These are phyloP conservation scores for Aspergillus campestris DNA, from an alignment of 495 filamentous ascomycete species.

Conservation along the genomic window DNA sequence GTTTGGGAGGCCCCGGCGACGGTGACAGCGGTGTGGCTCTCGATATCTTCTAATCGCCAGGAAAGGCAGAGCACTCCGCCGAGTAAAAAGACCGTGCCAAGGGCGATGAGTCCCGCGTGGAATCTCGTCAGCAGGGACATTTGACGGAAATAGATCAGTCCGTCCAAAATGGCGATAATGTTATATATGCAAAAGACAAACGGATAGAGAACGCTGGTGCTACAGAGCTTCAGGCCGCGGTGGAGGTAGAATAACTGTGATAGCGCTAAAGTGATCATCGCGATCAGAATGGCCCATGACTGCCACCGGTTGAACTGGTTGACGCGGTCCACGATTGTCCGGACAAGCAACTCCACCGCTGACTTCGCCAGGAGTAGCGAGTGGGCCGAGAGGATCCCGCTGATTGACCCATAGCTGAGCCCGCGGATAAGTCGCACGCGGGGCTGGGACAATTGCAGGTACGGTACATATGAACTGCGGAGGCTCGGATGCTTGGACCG, in stretches of 20 bases:
- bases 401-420: constrained; percentile 79
- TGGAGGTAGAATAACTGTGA: constrained; percentile 94
- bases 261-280: constrained; percentile 73
- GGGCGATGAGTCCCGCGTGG: constrained; percentile 72
- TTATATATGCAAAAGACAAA: constrained; percentile 99
- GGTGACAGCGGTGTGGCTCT: constrained; percentile 43
- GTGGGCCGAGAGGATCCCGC: constrained; percentile 91
- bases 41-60: constrained; percentile 78
- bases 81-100: constrained; percentile 82
- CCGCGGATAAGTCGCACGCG: constrained; percentile 76
- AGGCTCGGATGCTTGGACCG: constrained; percentile 23
- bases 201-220: constrained; percentile 92
- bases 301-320: constrained; percentile 98
- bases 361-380: constrained; percentile 91
- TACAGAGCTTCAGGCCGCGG: constrained; percentile 84
- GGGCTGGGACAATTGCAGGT: constrained; percentile 19
- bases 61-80: constrained; percentile 84
- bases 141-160: constrained; percentile 93
- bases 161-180: constrained; percentile 96
- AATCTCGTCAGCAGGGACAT: constrained; percentile 64
- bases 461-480: constrained; percentile 36
- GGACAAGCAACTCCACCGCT: constrained; percentile 91
- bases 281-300: constrained; percentile 87
- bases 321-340: constrained; percentile 73
- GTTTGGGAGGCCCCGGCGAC: constrained; percentile 32